Base-by-base conservation (phyloP, 768 basidiomycete species). In the Pleurotus citrinopileatus region DNA sequence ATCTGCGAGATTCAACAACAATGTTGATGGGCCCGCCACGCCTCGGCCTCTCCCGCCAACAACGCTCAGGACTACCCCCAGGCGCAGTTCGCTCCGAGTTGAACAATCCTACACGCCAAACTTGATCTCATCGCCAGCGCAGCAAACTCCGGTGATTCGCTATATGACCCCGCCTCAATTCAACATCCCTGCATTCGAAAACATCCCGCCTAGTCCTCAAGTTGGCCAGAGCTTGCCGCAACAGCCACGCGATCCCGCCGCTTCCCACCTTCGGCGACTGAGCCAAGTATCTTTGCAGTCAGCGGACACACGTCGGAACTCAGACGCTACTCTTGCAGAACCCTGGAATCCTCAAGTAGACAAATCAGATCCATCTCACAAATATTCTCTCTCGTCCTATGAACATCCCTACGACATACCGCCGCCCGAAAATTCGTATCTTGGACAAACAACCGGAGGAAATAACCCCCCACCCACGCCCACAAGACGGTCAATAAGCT, bases 341-440 rank as follows among this genome's bases (percentile, higher is more conserved):
- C 53, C 29, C 17, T 40, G 38, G 38, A 40, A 7, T n/a, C 19
- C 10, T 7, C 15, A 13, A 13, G 38, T 12, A 13, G 38, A 40
- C 7, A 19, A 40, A 40, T n/a, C 6, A 23, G 67, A 71, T 20
- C 54, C 63, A n/a, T 62, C 74, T 52, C 64, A 68, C 56, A 75
- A 68, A 61, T 80, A 72, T 54, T 73, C 80, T 0, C 63, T 83
- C 42, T 78, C 82, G 15, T 82, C 83, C 3, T 80, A 82, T 67
- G 69, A 75, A 45, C 83, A 86, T 57, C 83, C 84, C 8, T 77
- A 84, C 57, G 81, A 84, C 42, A 84, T 88, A 37, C 70, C 69
- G 15, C 74, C 82, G 2, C 86, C 85, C 2, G 64, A 68, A 34
- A 65, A 69, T 53, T 73, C 71, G 3, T 78, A 81, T 57, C 55